Evolutionary conservation across 2,329 filamentous ascomycete genomes (phyloP).

Genomic region (Stachybotrys chlorohalonatus): DNA sequence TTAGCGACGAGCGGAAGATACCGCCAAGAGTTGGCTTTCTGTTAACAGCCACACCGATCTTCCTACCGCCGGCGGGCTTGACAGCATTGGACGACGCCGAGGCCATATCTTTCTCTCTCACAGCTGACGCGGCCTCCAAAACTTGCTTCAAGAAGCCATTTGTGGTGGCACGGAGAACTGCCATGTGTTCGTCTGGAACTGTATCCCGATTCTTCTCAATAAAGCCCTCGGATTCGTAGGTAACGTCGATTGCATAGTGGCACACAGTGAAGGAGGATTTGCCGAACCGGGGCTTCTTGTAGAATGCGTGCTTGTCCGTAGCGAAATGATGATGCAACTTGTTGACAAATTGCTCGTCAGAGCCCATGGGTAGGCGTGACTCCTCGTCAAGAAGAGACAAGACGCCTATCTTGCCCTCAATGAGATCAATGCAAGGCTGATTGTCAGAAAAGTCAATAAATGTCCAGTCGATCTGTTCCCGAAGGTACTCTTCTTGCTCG

Average conservation of each 20-base stretch:
- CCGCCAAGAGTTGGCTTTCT: slow-evolving; percentile 94
- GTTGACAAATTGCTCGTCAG: slow-evolving; percentile 91
- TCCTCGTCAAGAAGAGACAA: slow-evolving; percentile 91
- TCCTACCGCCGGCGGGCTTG: slow-evolving; percentile 70
- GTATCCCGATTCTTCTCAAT: slow-evolving; percentile 99
- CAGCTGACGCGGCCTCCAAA: slow-evolving; percentile 72
- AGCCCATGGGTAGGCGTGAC: slow-evolving; percentile 91
- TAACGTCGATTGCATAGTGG: slow-evolving; percentile 96
- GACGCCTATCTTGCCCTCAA: slow-evolving; percentile 93
- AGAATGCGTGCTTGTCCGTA: slow-evolving; percentile 86
- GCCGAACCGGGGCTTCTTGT: slow-evolving; percentile 96
- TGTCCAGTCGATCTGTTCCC: slow-evolving; percentile 96
- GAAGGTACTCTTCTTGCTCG: slow-evolving; percentile 94
- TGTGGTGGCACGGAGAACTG: slow-evolving; percentile 73
- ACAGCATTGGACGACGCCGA: slow-evolving; percentile 60
- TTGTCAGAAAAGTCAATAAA: slow-evolving; percentile 99
- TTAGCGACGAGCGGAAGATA: slow-evolving; percentile 97
- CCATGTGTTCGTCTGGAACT: slow-evolving; percentile 96
- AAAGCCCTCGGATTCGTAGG: slow-evolving; percentile 97
- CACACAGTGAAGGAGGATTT: slow-evolving; percentile 97
- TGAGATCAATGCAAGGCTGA: slow-evolving; percentile 96
- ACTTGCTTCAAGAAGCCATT: slow-evolving; percentile 82
- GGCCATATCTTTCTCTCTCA: slow-evolving; percentile 79
- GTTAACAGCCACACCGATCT: slow-evolving; percentile 86
- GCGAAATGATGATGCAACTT: slow-evolving; percentile 94